Conservation (phyloP, 179 eudicot genomes). For the Patellifolia procumbens region DNA sequence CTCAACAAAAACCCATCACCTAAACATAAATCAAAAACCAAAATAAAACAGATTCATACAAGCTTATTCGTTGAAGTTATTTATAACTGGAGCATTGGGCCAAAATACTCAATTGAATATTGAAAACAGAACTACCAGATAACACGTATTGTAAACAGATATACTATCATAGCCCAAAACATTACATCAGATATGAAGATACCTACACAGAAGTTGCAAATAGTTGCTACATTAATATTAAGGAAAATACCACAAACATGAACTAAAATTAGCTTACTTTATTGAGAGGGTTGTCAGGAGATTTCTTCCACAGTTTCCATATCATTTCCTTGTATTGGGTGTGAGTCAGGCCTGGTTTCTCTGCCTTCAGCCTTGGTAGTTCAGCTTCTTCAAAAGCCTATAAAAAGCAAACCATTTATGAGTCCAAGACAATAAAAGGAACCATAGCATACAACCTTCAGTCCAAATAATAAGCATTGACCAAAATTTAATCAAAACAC, state of each 20-base stretch:
- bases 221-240: not conserved
- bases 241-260: not conserved
- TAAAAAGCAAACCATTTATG: slow-evolving; percentile 13
- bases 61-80: too few species aligned
- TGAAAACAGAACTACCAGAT: too few species aligned
- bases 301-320: slow-evolving; percentile 98
- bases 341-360: slow-evolving; percentile 96
- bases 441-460: not conserved
- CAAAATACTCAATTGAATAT: too few species aligned
- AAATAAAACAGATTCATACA: too few species aligned
- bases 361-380: slow-evolving; percentile 81
- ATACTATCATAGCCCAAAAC: not conserved
- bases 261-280: slow-evolving; percentile 46
- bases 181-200: not conserved
- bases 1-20: too few species aligned
- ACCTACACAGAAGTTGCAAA: not conserved
- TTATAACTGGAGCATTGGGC: too few species aligned
- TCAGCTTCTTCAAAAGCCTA: slow-evolving; percentile 98
- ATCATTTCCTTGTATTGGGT: slow-evolving; percentile 93
- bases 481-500: not conserved
- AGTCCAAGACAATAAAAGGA: not conserved
- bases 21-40: too few species aligned
- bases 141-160: not conserved
- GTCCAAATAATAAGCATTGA: not conserved
- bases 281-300: slow-evolving; percentile 96